These are phyloP conservation scores for Aureobasidium vineae DNA, from an alignment of 2,329 filamentous ascomycete genomes.

Conservation along the genomic window DNA sequence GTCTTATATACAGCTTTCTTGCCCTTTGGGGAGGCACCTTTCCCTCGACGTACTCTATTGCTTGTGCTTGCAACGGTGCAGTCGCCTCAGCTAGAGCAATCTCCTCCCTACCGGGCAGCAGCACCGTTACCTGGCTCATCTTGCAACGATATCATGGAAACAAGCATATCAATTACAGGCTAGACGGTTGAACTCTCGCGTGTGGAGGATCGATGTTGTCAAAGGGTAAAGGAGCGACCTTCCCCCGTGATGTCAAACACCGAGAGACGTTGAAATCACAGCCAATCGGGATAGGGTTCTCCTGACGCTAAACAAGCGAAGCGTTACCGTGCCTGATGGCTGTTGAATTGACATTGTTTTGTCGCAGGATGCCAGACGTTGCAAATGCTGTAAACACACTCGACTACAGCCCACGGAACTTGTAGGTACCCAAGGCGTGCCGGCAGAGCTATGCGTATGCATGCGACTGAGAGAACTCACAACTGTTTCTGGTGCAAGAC, in stretches of 20 bases:
- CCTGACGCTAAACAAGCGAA: conserved; percentile 24
- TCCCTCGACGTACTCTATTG: conserved; percentile 5
- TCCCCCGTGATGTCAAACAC: conserved; percentile 7
- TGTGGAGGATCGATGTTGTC: conserved; percentile 10
- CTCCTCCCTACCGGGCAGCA: conserved; percentile 25
- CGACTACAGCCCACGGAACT: background rate
- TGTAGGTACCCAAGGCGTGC: background rate
- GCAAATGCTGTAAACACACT: background rate
- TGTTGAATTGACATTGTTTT: conserved; percentile 7
- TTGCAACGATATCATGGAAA: conserved; percentile 19
- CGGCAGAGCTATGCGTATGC: background rate
- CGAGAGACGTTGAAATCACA: conserved; percentile 8
- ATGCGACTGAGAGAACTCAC: background rate
- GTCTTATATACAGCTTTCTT: conserved; percentile 20
- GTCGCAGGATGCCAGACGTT: conserved; percentile 15
- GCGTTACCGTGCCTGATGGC: conserved; percentile 11
- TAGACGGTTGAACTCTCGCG: conserved; percentile 15
- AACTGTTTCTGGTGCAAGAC: background rate
- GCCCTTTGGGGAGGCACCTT: background rate
- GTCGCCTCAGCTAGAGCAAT: conserved; percentile 13
- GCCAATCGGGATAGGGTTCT: conserved; percentile 22
- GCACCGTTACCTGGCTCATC: conserved; percentile 20
- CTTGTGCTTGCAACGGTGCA: conserved; percentile 10
- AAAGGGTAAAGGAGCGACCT: background rate
- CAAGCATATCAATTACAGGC: conserved; percentile 19